Conservation (phyloP, 306 rosid genomes). For the Corylus avellana region DNA sequence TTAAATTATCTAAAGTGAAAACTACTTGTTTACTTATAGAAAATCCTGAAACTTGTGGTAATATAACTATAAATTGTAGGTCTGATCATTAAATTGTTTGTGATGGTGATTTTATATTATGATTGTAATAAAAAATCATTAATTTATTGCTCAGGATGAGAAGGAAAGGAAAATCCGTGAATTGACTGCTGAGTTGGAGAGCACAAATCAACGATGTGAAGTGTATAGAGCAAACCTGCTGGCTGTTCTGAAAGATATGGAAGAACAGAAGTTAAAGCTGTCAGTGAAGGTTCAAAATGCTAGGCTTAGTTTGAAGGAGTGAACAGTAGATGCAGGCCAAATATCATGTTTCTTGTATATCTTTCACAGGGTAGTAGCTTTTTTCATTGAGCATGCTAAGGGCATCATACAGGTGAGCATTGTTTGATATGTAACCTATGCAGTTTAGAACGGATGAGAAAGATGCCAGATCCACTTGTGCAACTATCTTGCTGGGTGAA, state of each 20-base stretch:
- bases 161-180: conserved; percentile 77
- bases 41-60: no score
- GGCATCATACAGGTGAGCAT: not conserved
- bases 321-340: conserved; percentile 25
- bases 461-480: no score
- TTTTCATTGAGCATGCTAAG: not conserved
- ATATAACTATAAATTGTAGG: no score
- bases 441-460: no score
- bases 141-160: conserved; percentile 50
- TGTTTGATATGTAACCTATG: conserved; percentile 8
- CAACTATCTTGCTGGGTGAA: no score
- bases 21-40: not conserved
- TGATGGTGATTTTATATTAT: no score
- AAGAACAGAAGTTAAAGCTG: conserved; percentile 87
- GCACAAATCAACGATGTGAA: conserved; percentile 76
- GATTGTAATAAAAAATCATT: not conserved
- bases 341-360: not conserved
- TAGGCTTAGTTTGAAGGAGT: conserved; percentile 85
- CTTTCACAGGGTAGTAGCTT: not conserved
- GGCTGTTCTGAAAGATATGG: conserved; percentile 89
- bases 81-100: no score
- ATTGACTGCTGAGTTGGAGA: conserved; percentile 72
- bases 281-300: conserved; percentile 96
- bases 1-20: not conserved
- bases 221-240: conserved; percentile 80